A percentile compares a stretch with the other conserved stretches of the same genome.
Conservation (phyloP, 2,329 filamentous ascomycete species). For the Fusarium sp. region DNA sequence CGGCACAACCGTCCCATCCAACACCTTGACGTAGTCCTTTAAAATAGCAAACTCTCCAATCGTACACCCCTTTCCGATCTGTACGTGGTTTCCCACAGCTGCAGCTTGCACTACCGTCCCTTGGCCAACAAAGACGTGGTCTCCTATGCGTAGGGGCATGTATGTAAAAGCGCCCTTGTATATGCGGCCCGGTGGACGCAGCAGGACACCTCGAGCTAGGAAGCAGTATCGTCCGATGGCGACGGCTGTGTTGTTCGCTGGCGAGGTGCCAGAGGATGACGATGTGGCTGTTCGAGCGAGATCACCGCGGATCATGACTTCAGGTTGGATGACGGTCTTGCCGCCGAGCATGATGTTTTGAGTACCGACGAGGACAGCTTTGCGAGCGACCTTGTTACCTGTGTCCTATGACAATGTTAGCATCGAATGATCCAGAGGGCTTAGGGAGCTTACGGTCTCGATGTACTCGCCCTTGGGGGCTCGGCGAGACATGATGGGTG, state of each 20-base stretch:
- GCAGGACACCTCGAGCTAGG: slow-evolving; percentile 78
- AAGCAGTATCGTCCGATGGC: slow-evolving; percentile 93
- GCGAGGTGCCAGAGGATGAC: slow-evolving; percentile 52
- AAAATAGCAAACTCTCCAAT: slow-evolving; percentile 90
- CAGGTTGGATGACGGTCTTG: slow-evolving; percentile 94
- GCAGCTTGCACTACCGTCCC: slow-evolving; percentile 83
- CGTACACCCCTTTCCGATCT: slow-evolving; percentile 80
- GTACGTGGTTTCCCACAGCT: slow-evolving; percentile 84
- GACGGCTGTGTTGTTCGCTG: slow-evolving; percentile 73
- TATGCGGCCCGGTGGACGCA: slow-evolving; percentile 85
- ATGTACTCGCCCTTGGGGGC: slow-evolving; percentile 92
- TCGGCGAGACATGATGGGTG: slow-evolving; percentile 75
- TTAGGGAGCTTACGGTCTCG: slow-evolving; percentile 76
- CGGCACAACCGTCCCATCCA: slow-evolving; percentile 86
- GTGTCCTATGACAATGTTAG: slow-evolving; percentile 74
- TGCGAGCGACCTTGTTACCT: slow-evolving; percentile 97
- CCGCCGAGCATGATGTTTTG: slow-evolving; percentile 98
- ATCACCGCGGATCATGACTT: slow-evolving; percentile 93
- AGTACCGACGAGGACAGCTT: slow-evolving; percentile 90
- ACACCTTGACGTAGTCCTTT: slow-evolving; percentile 90
- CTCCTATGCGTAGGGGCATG: slow-evolving; percentile 91
- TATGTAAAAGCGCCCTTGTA: slow-evolving; percentile 83
- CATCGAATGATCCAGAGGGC: neutral
- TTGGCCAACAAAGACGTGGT: slow-evolving; percentile 90
- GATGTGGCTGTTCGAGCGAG: slow-evolving; percentile 70